Percentiles rank a stretch among this genome's conserved stretches.
Conservation (phyloP, 108 stramenopile genomes). For the Cyclotella sp. region DNA sequence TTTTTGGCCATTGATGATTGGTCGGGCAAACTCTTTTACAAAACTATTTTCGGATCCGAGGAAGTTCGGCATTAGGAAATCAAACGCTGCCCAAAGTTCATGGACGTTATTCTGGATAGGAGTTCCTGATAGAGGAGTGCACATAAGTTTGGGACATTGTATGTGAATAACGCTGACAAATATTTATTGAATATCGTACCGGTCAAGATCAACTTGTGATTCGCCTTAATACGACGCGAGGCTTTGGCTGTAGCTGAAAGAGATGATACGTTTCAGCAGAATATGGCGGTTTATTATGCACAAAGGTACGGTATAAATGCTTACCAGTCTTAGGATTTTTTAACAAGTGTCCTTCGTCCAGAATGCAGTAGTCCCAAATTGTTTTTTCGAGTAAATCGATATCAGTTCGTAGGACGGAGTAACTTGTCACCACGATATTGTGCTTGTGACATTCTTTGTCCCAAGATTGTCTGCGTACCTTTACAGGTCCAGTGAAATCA, state of each 20-base stretch:
- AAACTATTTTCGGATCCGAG: conserved; percentile 85
- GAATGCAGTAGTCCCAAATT: conserved; percentile 81
- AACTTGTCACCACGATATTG: conserved; percentile 91
- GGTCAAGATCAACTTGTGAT: conserved; percentile 87
- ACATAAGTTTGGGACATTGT: conserved; percentile 22
- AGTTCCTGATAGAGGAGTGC: conserved; percentile 65
- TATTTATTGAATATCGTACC: conserved; percentile 47
- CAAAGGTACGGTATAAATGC: conserved; percentile 6
- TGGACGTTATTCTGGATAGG: conserved; percentile 97
- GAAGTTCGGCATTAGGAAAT: conserved; percentile 97
- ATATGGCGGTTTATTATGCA: background rate
- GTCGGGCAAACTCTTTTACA: conserved; percentile 84
- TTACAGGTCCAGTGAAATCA: conserved; percentile 51
- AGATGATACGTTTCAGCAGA: background rate
- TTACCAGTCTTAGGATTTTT: conserved; percentile 90
- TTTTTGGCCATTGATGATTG: conserved; percentile 74
- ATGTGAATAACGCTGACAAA: background rate
- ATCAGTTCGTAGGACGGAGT: conserved; percentile 74
- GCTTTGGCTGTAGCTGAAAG: conserved; percentile 75
- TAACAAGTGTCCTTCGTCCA: conserved; percentile 95
- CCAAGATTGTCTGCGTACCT: conserved; percentile 39
- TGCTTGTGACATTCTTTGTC: conserved; percentile 28
- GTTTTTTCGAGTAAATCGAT: conserved; percentile 56
- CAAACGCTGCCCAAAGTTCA: conserved; percentile 97
- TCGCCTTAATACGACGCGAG: conserved; percentile 67